phyloP scores from a whole-genome alignment of 1,284 basidiomycete genomes.

The Bjerkandera adusta region DNA sequence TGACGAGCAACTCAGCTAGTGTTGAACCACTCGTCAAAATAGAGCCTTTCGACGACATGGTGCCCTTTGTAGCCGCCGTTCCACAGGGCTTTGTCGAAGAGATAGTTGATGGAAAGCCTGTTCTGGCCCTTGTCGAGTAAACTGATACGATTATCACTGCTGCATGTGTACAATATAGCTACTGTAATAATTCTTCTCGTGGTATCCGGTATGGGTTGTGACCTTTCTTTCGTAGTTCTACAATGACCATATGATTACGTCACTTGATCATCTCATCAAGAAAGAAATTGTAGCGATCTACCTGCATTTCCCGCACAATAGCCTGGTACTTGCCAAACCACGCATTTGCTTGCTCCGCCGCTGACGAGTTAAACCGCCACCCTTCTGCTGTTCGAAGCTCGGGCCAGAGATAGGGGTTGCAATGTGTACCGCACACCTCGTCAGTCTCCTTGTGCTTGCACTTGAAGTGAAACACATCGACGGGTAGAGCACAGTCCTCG shows the following conservation, averaged over 20 bases:
- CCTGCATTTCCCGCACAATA: constrained; percentile 34
- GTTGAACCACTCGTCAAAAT: too few species aligned
- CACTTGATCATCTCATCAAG: constrained; percentile 36
- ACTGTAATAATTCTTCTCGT: too few species aligned
- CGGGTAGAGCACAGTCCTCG: constrained; percentile 24
- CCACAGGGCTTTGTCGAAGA: too few species aligned
- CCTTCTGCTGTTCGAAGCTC: constrained; percentile 31
- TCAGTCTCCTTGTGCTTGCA: constrained; percentile 36
- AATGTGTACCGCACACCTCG: constrained; percentile 32
- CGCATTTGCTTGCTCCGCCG: constrained; percentile 36
- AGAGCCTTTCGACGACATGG: too few species aligned
- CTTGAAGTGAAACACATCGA: constrained; percentile 43
- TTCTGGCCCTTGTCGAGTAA: too few species aligned
- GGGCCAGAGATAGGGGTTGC: constrained; percentile 32
- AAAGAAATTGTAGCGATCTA: constrained; percentile 31
- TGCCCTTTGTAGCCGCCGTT: too few species aligned
- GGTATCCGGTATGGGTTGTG: too few species aligned
- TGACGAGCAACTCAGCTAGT: too few species aligned
- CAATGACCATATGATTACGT: constrained; percentile 20
- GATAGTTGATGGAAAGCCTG: too few species aligned
- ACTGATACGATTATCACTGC: too few species aligned
- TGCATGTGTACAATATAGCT: too few species aligned
- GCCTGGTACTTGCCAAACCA: constrained; percentile 37
- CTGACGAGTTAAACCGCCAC: constrained; percentile 26
- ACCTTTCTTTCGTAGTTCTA: constrained; percentile 10